phyloP scores from a whole-genome alignment of 129 eudicot species.

The Apium graveolens region DNA sequence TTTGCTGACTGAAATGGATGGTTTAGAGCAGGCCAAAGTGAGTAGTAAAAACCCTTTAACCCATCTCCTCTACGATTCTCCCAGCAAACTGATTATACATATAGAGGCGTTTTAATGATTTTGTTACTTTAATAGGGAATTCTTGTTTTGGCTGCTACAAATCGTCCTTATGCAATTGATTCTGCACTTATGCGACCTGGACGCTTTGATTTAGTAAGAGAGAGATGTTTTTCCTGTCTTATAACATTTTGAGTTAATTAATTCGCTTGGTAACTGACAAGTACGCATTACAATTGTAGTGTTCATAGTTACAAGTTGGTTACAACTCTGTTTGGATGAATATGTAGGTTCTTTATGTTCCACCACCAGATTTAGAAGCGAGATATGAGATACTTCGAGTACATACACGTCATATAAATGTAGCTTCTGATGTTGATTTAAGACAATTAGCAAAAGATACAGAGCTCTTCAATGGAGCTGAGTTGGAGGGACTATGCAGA shows the following conservation, averaged over 20 bases:
- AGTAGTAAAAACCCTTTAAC: background rate
- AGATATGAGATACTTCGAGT: slow-evolving; percentile 74
- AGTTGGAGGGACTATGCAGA: slow-evolving; percentile 68
- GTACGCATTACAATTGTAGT: background rate
- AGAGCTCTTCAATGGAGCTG: slow-evolving; percentile 87
- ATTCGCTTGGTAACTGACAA: background rate
- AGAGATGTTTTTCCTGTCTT: background rate
- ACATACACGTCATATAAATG: slow-evolving; percentile 63
- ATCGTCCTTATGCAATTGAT: slow-evolving; percentile 85
- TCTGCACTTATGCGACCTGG: slow-evolving; percentile 97
- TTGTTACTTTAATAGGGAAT: slow-evolving; percentile 53
- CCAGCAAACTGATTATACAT: background rate
- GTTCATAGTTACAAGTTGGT: background rate
- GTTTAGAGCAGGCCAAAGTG: slow-evolving; percentile 94
- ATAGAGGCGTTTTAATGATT: background rate
- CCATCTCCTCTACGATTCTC: background rate
- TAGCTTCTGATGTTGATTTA: slow-evolving; percentile 56
- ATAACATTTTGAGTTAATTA: background rate
- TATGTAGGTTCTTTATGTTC: slow-evolving; percentile 81
- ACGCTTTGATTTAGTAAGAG: slow-evolving; percentile 83
- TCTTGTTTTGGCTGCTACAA: slow-evolving; percentile 98
- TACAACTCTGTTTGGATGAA: background rate
- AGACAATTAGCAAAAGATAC: slow-evolving; percentile 67
- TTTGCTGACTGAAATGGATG: slow-evolving; percentile 98
- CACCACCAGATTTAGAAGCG: slow-evolving; percentile 80